Base-by-base conservation (phyloP, 352 stramenopile species). In the Lagenidium giganteum region DNA sequence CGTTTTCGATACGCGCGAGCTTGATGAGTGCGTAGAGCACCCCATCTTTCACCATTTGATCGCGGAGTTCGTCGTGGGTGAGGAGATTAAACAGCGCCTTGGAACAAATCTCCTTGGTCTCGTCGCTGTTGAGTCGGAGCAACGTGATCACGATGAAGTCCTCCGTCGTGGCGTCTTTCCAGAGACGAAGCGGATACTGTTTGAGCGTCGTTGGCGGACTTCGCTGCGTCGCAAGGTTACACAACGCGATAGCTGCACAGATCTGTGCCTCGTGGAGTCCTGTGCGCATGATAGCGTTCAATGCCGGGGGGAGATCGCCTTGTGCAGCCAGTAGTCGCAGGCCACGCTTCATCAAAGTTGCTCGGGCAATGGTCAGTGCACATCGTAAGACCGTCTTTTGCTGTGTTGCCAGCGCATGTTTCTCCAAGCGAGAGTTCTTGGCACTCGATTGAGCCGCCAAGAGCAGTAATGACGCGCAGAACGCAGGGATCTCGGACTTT, bases 91-190 rank as follows among this genome's bases (percentile, higher is more conserved):
- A 95, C 25, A 95, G 62, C 13, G 75, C 71, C 42, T 85, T 83
- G 28, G 80, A 70, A 31, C 82, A 94, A 13, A 92, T 85, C 31
- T 77, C 71, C 42, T 95, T 94, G 17, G 82, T 94, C 46, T 79
- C 46, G 34, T 74, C 68, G 47, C 67, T 84, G 53, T 95, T 95
- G 12, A 93, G 64, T 16, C 82, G 80, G 48, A 95, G 42, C 3
- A 95, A 43, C 16, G 80, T 85, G 54, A 93, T 87, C 23, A 93
- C 84, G 36, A 94, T 88, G 43, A 94, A 93, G 46, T 94, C 84
- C 13, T 83, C 82, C 21, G 83, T 78, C 25, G 75, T 90, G 2
- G 63, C 50, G 37, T 92, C 69, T 9, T 59, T 54, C 77, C 77
- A 90, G 3, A 87, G 37, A 4, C 66, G 71, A n/a, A n/a, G n/a